phyloP scores from a whole-genome alignment of 2,329 filamentous ascomycete genomes.

The Diatrype stigma region DNA sequence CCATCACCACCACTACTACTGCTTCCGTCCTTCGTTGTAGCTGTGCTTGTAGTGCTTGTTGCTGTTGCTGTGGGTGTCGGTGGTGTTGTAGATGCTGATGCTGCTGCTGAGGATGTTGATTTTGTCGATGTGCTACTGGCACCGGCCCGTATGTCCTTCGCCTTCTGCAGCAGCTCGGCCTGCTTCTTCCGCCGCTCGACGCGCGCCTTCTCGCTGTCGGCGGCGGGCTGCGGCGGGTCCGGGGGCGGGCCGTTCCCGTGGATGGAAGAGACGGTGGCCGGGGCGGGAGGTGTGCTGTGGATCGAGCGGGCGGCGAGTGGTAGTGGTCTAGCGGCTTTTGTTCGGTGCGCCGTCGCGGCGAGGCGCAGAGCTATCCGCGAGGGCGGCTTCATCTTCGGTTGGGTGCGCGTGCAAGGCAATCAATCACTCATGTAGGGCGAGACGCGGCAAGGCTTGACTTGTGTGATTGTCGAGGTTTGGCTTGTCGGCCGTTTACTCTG shows the following conservation, averaged over 20 bases:
- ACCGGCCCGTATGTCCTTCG: constrained; percentile 43
- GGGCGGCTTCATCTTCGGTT: constrained; percentile 36
- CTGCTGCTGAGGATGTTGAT: not conserved
- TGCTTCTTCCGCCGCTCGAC: constrained; percentile 50
- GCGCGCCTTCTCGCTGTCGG: constrained; percentile 32
- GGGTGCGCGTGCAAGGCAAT: not conserved
- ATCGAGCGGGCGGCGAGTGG: constrained; percentile 18
- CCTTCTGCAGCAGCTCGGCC: constrained; percentile 50
- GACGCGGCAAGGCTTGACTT: no score
- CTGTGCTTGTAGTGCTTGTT: not conserved
- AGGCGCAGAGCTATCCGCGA: constrained; percentile 36
- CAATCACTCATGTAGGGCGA: no score
- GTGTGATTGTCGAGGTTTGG: no score
- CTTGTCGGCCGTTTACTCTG: no score
- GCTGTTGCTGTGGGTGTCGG: no score
- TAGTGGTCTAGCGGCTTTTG: no score
- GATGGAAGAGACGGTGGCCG: constrained; percentile 47
- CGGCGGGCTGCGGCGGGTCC: constrained; percentile 44
- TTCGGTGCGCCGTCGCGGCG: constrained; percentile 7
- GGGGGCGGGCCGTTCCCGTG: constrained; percentile 58
- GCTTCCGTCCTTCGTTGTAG: not conserved
- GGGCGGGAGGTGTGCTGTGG: constrained; percentile 29
- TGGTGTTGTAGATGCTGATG: not conserved
- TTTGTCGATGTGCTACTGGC: no score
- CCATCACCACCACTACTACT: not conserved